Conservation (phyloP, 768 basidiomycete species). For the Leccinellum luteum region DNA sequence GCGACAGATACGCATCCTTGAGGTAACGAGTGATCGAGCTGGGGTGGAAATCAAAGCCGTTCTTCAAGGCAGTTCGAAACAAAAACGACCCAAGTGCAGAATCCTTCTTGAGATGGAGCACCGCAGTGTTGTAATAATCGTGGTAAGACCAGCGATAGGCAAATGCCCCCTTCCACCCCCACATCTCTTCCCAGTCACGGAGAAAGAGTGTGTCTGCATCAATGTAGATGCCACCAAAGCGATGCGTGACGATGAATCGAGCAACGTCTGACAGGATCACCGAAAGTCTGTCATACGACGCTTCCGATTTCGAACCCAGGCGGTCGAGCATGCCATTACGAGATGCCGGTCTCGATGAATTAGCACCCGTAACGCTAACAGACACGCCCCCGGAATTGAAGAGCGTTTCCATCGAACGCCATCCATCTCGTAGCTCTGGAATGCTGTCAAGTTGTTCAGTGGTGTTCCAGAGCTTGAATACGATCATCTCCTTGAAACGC, state of each 20-base stretch:
- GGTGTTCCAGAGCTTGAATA: slow-evolving; percentile 96
- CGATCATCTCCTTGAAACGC: slow-evolving; percentile 82
- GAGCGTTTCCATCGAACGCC: slow-evolving; percentile 70
- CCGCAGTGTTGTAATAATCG: slow-evolving; percentile 91
- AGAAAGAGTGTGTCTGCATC: slow-evolving; percentile 92
- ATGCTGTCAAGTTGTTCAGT: slow-evolving; percentile 91
- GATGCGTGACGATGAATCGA: slow-evolving; percentile 91
- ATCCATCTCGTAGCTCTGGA: slow-evolving; percentile 83
- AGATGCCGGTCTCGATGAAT: slow-evolving; percentile 19
- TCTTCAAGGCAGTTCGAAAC: slow-evolving; percentile 89
- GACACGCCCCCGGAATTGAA: slow-evolving; percentile 88
- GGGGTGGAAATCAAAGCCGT: slow-evolving; percentile 92
- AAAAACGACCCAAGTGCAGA: slow-evolving; percentile 87
- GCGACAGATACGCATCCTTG: slow-evolving; percentile 77
- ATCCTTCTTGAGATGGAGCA: slow-evolving; percentile 84
- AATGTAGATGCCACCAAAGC: slow-evolving; percentile 91
- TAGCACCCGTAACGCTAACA: slow-evolving; percentile 48
- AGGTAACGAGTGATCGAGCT: slow-evolving; percentile 88
- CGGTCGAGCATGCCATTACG: slow-evolving; percentile 35
- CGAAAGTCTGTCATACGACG: slow-evolving; percentile 73
- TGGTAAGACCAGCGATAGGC: slow-evolving; percentile 94
- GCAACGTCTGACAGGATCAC: slow-evolving; percentile 96
- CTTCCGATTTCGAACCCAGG: slow-evolving; percentile 55
- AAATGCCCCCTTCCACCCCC: slow-evolving; percentile 93
- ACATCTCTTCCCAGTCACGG: slow-evolving; percentile 95